Evolutionary conservation across 805 yeast species (phyloP), one percentile per base, ranked within the genome.

Genomic region (Yarrowia sp.): DNA sequence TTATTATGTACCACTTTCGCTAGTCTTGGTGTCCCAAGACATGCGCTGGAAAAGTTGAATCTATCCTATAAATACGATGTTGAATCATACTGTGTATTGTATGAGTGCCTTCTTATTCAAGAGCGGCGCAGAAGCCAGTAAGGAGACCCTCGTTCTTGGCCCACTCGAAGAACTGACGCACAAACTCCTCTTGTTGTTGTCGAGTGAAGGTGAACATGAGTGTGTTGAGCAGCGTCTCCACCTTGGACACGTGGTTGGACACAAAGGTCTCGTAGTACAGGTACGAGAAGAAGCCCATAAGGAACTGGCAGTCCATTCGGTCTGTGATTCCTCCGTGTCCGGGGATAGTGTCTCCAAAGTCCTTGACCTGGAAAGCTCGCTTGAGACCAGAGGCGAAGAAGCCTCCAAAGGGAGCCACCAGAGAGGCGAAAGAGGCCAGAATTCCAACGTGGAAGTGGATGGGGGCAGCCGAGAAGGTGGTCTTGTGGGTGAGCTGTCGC

Each of bases 301-400:
- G 82, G 76, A 94, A 95, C 80, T 95, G 98, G 79, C 99, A 95
- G 79, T 95, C 99, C 82, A 95, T 88, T 80, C 99, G 86, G 77
- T 95, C 99, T 33, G 98, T 93, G 72, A 95, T 88, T 72, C 99
- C 99, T 71, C 99, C 99, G 76, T 95, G 99, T 39, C 99, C 99
- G 15, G 99, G 99, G 72, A 95, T 95, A 10, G 98, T 94, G 75
- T 94, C 96, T 72, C 98, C 99, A 75, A 95, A 95, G 79, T 95
- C 99, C 79, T 95, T 95, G 67, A 93, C 92, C 75, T 94, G 91
- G 80, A 95, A 93, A 14, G 98, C 92, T 79, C 99, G 87, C 81
- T 95, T 95, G 73, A 95, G 83, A n/a, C 98, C 99, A 66, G 96
- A 89, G 8, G 98, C 98, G 74, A 95, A 95, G 78, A 95, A 95